Evolutionary conservation across 148 eudicot genomes (phyloP).

Genomic region (Hydrangea macrophylla): DNA sequence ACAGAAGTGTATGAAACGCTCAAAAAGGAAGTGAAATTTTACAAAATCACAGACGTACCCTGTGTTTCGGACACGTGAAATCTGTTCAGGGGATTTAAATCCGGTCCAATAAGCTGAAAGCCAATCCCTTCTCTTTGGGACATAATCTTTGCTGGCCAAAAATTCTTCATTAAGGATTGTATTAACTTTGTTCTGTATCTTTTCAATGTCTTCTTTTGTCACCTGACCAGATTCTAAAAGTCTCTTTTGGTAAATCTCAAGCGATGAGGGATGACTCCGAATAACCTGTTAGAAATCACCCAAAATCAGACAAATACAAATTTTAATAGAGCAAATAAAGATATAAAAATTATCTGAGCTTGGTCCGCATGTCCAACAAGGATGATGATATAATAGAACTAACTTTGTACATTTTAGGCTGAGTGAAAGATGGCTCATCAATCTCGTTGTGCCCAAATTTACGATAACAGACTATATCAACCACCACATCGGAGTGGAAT

Average conservation of each 20-base stretch:
- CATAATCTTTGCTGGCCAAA: constrained; percentile 76
- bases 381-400: neutral
- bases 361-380: neutral
- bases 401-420: constrained; percentile 92
- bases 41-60: constrained; percentile 47
- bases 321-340: neutral
- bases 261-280: constrained; percentile 74
- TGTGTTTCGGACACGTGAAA: constrained; percentile 80
- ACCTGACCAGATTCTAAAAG: constrained; percentile 69
- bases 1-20: neutral
- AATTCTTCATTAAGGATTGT: constrained; percentile 81
- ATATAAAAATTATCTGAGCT: neutral
- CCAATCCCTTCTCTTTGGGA: constrained; percentile 81
- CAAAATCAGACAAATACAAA: constrained; percentile 2
- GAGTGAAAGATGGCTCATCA: constrained; percentile 95
- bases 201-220: constrained; percentile 66
- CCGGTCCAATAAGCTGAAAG: constrained; percentile 90
- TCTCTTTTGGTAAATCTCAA: constrained; percentile 71
- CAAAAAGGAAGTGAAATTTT: neutral
- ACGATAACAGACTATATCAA: constrained; percentile 88
- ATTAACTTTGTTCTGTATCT: constrained; percentile 60
- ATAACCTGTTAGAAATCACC: constrained; percentile 47
- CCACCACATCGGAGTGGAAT: constrained; percentile 91
- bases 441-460: constrained; percentile 92
- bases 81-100: constrained; percentile 85